phyloP scores from a whole-genome alignment of 2,329 filamentous ascomycete species.

The Neurospora sp. region DNA sequence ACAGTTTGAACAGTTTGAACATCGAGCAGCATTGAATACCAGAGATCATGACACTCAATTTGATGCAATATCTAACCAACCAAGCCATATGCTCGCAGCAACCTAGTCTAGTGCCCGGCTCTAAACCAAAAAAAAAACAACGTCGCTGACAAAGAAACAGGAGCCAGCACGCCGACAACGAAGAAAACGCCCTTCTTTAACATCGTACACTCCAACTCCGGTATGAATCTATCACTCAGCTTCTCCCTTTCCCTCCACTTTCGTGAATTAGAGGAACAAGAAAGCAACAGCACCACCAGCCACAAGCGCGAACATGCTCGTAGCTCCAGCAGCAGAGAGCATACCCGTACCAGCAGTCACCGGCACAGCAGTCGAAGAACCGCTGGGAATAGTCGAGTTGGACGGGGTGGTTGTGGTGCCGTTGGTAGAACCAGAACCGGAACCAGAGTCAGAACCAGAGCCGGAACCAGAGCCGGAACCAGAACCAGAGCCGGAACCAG shows the following conservation, averaged over 20 bases:
- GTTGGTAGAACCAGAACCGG: conserved; percentile 2
- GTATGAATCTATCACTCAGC: not conserved
- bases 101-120: not conserved
- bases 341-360: conserved; percentile 21
- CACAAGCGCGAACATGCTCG: conserved; percentile 32
- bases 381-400: conserved; percentile 10
- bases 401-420: conserved; percentile 14
- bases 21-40: not conserved
- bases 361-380: conserved; percentile 9
- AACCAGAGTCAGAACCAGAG: not conserved
- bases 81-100: not conserved
- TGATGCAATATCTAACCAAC: not conserved
- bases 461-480: not conserved
- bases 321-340: conserved; percentile 29
- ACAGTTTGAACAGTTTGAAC: conserved; percentile 1
- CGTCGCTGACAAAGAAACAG: not conserved
- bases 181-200: not conserved
- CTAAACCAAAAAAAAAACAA: conserved; percentile 2
- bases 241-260: conserved; percentile 10
- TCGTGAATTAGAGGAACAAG: not conserved
- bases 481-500: not conserved
- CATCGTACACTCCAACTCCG: not conserved
- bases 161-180: not conserved
- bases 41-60: not conserved
- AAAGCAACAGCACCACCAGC: conserved; percentile 16